Evolutionary conservation across 805 yeast genomes (phyloP), one percentile per base, ranked within the genome.

Genomic region (Candida sonorensis): DNA sequence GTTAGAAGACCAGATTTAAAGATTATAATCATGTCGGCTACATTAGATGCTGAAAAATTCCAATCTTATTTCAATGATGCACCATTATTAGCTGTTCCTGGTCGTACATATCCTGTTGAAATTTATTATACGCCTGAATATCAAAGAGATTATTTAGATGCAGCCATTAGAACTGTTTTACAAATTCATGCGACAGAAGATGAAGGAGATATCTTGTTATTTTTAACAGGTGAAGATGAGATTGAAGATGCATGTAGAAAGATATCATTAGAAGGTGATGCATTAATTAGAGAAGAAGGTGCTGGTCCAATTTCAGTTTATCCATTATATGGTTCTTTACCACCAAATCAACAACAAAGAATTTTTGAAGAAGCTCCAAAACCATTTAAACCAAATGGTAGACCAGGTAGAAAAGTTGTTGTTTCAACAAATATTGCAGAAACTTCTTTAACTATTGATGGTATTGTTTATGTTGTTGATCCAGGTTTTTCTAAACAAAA

Each of bases 371-470:
- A 88, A 3, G 84, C 97, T 0, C 96, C 96, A 0, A 64, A 67
- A 2, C 73, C 75, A 21, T 59, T 82, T 90, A 44, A 97, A 90
- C 57, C 98, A 98, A 17, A 81, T 84, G 79, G 62, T 90, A n/a
- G n/a, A n/a, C n/a, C 38, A 96, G 97, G 1, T 2, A 61, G 98
- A 24, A 92, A 92, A 51, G 88, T 90, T 13, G 94, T 92, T 0
- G 59, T 92, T 23, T 97, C 97, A 1, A 92, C 98, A 1, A 92
- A 92, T 46, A 92, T 92, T 44, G 98, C 98, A 8, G 98, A 90
- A 55, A 90, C 98, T 0, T 90, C 97, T 4, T 69, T 90, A 51
- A 90, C 98, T 8, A 88, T 90, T 40, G 94, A 90, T 53, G 97
- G 97, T n/a, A 84, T 90, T 30, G 86, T 78, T 26, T 92, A 75